phyloP scores from a whole-genome alignment of 768 basidiomycete genomes.

The Terana coerulea region DNA sequence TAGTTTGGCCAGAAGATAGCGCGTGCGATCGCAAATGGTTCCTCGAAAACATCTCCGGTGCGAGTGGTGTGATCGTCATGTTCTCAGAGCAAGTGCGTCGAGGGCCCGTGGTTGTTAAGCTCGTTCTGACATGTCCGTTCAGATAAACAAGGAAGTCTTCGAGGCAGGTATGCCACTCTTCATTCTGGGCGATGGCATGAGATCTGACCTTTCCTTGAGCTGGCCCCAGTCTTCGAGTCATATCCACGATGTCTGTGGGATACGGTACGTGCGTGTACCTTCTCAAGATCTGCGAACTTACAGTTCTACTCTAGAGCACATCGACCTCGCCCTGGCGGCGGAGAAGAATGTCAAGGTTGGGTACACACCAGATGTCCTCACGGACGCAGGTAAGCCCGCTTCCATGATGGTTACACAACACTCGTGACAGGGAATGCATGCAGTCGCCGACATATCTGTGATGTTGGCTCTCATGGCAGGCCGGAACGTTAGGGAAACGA shows the following conservation, averaged over 20 bases:
- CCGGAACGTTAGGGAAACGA: conserved; percentile 68
- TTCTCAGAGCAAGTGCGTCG: conserved; percentile 62
- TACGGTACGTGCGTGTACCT: conserved; percentile 50
- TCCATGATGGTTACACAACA: too few species aligned
- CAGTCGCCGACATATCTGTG: conserved; percentile 86
- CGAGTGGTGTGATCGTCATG: conserved; percentile 55
- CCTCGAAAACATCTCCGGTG: conserved; percentile 64
- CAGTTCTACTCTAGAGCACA: conserved; percentile 58
- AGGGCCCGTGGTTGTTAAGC: background rate
- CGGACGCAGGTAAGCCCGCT: conserved; percentile 67
- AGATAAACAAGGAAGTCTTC: conserved; percentile 75
- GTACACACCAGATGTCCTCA: conserved; percentile 92
- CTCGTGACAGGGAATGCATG: background rate
- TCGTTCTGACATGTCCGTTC: conserved; percentile 8
- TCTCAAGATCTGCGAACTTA: background rate
- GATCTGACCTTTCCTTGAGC: conserved; percentile 39
- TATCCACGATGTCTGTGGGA: conserved; percentile 93
- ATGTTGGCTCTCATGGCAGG: conserved; percentile 95
- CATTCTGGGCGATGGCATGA: background rate
- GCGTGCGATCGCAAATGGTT: conserved; percentile 67
- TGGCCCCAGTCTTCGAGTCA: conserved; percentile 69
- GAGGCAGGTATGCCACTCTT: conserved; percentile 38
- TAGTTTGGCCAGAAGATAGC: conserved; percentile 50
- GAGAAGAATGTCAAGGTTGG: conserved; percentile 70
- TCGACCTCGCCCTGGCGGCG: conserved; percentile 58